phyloP scores from a whole-genome alignment of 2,329 filamentous ascomycete genomes.

The Epichloe festucae region DNA sequence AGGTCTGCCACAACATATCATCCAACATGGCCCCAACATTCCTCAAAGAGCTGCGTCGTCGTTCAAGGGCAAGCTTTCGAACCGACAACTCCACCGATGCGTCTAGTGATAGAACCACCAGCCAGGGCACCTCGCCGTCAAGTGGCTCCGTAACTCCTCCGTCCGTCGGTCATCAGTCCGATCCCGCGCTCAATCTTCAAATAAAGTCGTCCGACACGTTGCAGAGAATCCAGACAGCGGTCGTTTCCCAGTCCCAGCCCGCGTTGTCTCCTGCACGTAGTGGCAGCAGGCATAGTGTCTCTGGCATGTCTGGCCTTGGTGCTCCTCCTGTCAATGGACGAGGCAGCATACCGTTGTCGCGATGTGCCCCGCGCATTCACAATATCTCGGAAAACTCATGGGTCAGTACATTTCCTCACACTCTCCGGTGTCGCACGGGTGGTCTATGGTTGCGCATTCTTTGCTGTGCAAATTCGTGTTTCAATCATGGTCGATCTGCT shows the following conservation, averaged over 20 bases:
- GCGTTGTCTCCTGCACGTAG: conserved; percentile 24
- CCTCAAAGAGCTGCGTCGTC: conserved; percentile 63
- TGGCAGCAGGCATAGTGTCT: conserved; percentile 49
- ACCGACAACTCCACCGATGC: conserved; percentile 49
- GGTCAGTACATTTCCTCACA: conserved; percentile 40
- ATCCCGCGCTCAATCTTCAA: conserved; percentile 50
- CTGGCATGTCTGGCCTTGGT: conserved; percentile 49
- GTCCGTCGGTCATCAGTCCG: conserved; percentile 53
- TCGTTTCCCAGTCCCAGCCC: conserved; percentile 21
- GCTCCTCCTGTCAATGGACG: conserved; percentile 41
- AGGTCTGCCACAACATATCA: conserved; percentile 1
- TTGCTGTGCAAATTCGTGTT: neutral
- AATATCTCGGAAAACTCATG: conserved; percentile 74
- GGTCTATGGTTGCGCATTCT: neutral
- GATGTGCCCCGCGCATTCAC: conserved; percentile 66
- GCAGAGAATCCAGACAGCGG: conserved; percentile 7
- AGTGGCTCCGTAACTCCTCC: conserved; percentile 65
- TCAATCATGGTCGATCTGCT: neutral
- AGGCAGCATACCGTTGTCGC: conserved; percentile 49
- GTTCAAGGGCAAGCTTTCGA: conserved; percentile 62
- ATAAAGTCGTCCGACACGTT: conserved; percentile 30
- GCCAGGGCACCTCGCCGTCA: conserved; percentile 47
- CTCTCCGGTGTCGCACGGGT: neutral
- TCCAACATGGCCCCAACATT: conserved; percentile 48
- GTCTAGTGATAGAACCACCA: conserved; percentile 44